A percentile compares a stretch with the other conserved stretches of the same genome.
Evolutionary conservation across 768 basidiomycete species (phyloP).

Genomic region (Crepidotus variabilis): DNA sequence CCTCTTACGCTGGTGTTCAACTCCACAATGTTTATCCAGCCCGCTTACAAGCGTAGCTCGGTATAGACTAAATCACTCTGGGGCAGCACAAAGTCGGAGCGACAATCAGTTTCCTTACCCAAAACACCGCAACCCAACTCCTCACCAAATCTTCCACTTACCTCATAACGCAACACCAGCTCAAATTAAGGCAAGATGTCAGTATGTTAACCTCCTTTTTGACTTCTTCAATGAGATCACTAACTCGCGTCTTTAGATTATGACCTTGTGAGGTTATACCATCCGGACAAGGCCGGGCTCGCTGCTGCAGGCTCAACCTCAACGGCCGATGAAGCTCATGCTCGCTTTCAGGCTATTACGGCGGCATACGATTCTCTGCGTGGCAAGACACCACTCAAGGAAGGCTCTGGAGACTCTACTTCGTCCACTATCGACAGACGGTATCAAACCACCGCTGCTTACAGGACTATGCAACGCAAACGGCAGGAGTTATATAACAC

Average conservation of each 20-base stretch:
- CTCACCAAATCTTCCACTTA: conserved; percentile 63
- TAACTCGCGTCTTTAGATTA: conserved; percentile 45
- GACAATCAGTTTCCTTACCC: conserved; percentile 46
- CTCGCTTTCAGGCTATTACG: conserved; percentile 66
- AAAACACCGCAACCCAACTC: conserved; percentile 44
- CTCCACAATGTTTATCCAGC: background rate
- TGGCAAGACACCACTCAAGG: conserved; percentile 33
- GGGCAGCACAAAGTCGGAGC: background rate
- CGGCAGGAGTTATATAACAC: conserved; percentile 46
- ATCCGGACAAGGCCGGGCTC: conserved; percentile 59
- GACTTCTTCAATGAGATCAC: background rate
- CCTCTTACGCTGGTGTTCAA: background rate
- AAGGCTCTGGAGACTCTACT: conserved; percentile 10
- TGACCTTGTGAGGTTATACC: conserved; percentile 76
- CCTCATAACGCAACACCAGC: conserved; percentile 44
- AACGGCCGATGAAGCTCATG: conserved; percentile 35
- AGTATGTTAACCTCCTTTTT: conserved; percentile 15
- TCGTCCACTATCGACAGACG: conserved; percentile 15
- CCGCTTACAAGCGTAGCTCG: background rate
- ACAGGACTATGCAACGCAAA: conserved; percentile 39
- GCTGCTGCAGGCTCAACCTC: conserved; percentile 36
- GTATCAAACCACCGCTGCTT: conserved; percentile 34
- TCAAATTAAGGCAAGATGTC: conserved; percentile 59
- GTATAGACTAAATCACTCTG: background rate
- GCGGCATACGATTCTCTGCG: conserved; percentile 64